phyloP scores from a whole-genome alignment of 106 monocot genomes.

The Xerophyta viscosa region DNA sequence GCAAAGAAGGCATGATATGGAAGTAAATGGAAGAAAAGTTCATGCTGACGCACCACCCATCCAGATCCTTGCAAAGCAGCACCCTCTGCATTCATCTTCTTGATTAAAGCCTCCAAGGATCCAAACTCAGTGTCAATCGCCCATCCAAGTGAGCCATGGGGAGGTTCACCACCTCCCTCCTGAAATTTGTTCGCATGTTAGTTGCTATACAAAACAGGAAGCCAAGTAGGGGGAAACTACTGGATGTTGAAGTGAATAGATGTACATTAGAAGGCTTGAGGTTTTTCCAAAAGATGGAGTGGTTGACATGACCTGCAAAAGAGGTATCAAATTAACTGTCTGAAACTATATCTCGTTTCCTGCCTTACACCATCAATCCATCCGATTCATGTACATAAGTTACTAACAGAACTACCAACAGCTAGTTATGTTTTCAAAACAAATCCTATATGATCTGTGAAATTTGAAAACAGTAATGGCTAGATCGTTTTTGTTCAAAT shows the following conservation, averaged over 20 bases:
- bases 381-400: too few species aligned
- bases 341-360: too few species aligned
- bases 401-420: too few species aligned
- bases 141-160: constrained; percentile 84
- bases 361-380: too few species aligned
- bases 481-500: too few species aligned
- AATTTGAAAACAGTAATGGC: too few species aligned
- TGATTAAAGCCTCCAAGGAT: constrained; percentile 54
- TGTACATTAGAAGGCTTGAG: constrained; percentile 73
- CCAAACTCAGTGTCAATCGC: constrained; percentile 78
- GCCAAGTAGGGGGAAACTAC: background rate
- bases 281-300: constrained; percentile 98
- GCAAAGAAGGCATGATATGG: background rate
- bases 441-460: too few species aligned
- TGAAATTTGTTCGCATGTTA: constrained; percentile 12
- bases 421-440: too few species aligned
- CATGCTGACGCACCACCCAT: constrained; percentile 77
- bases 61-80: constrained; percentile 98
- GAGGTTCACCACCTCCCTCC: constrained; percentile 96
- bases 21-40: background rate
- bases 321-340: background rate
- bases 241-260: background rate
- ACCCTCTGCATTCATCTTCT: constrained; percentile 79
- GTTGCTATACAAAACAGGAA: background rate
- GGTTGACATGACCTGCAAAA: constrained; percentile 88